Evolutionary conservation across 768 basidiomycete species (phyloP), one percentile per base, ranked within the genome.

Genomic region (Amanita jacksonii): DNA sequence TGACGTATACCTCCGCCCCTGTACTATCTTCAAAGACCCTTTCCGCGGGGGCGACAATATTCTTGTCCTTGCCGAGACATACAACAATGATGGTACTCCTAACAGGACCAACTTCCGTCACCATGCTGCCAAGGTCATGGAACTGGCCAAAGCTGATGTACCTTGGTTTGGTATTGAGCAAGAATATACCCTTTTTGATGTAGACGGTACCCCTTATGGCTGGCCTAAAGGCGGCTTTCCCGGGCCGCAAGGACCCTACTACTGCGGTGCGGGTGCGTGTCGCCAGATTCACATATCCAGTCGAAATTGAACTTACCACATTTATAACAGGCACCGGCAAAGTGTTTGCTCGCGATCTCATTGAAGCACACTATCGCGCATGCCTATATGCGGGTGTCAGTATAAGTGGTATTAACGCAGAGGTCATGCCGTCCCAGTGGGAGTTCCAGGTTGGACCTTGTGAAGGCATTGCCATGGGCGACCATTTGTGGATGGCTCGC

Each of bases 151-250:
- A 67, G 81, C 79, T 1, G 13, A 58, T 18, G 69, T 68, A 43
- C 96, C 96, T 24, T 99, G 96, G 96, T 98, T 99, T 64, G 92
- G 94, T 69, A 72, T 98, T 51, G 94, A 98, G 67, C 96, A 99
- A 65, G 96, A 98, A 62, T 99, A 97, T 74, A 98, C 94, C 54
- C 83, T 99, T 53, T 86, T 99, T 56, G 92, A 91, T 60, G 74
- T 72, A 52, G 96, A 98, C 62, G 92, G 83, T 54, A 72, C 75
- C 49, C 94, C 94, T 36, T 85, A 72, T 65, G 91, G 90, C 44
- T 98, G 96, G 96, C 96, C 96, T 58, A 92, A 92, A 68, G 92
- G 91, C 56, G 96, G 96, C 68, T 99, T 97, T 84, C 96, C 96
- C 50, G 96, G 87, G 59, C 93, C 96, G 50, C 96, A 99, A 65